phyloP scores from a whole-genome alignment of 139 green algal genomes.

The Chlamydomonas incerta region DNA sequence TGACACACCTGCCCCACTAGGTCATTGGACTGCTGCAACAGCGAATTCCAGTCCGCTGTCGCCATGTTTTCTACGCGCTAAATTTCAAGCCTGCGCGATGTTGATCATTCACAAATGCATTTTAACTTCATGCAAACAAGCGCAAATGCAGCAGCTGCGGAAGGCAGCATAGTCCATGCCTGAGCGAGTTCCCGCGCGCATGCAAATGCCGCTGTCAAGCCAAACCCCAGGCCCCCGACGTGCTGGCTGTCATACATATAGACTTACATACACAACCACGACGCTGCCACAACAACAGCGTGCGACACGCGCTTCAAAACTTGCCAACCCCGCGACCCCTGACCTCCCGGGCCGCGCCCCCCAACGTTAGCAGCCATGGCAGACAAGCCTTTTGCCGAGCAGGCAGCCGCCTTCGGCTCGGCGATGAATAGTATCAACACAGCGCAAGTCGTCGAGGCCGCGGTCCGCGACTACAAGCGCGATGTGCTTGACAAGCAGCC shows the following conservation, averaged over 20 bases:
- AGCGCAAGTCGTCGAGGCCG: conserved; percentile 85
- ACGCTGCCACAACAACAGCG: too few species aligned
- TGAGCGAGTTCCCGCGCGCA: too few species aligned
- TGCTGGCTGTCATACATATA: too few species aligned
- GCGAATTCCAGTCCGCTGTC: conserved; percentile 71
- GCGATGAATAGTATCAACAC: conserved; percentile 87
- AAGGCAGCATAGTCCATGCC: too few species aligned
- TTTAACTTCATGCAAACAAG: not conserved
- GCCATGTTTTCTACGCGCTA: not conserved
- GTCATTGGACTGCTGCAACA: conserved; percentile 76
- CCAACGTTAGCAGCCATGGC: not conserved
- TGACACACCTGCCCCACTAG: conserved; percentile 69
- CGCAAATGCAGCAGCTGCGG: too few species aligned
- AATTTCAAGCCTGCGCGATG: not conserved
- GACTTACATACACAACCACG: too few species aligned
- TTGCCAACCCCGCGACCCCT: too few species aligned
- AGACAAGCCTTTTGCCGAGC: conserved; percentile 31
- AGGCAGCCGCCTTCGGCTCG: conserved; percentile 72
- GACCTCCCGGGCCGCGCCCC: too few species aligned
- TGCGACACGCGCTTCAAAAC: too few species aligned
- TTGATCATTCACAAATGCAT: not conserved
- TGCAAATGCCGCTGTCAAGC: too few species aligned
- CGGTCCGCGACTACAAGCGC: conserved; percentile 85
- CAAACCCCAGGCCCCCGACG: too few species aligned
- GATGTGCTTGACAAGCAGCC: conserved; percentile 61